phyloP scores from a whole-genome alignment of 305 asterid species.

The Fraxinus velutina region DNA sequence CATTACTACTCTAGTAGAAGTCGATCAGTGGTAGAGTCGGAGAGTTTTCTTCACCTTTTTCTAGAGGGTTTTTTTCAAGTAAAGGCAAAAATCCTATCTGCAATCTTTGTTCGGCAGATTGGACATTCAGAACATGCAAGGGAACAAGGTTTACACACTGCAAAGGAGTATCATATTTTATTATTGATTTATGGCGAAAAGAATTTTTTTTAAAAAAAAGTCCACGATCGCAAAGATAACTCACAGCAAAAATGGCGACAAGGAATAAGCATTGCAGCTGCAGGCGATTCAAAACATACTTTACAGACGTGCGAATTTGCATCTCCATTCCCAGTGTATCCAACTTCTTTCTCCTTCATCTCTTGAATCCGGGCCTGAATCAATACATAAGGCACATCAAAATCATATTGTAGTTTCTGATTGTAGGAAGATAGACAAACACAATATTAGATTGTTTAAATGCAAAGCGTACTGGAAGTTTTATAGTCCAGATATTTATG shows the following conservation, averaged over 20 bases:
- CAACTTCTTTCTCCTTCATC: constrained; percentile 89
- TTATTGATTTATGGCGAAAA: neutral
- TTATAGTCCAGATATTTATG: neutral
- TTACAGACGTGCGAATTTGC: constrained; percentile 78
- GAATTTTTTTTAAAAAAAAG: neutral
- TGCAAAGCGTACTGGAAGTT: neutral
- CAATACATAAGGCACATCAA: constrained; percentile 12
- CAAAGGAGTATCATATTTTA: constrained; percentile 30
- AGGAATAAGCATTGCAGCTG: constrained; percentile 95
- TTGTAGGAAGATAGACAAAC: neutral
- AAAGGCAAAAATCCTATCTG: constrained; percentile 89
- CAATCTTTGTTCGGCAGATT: constrained; percentile 74
- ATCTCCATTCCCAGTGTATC: constrained; percentile 68
- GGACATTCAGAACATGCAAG: constrained; percentile 96
- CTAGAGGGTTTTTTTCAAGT: constrained; percentile 35
- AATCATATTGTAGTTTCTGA: constrained; percentile 1
- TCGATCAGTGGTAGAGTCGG: neutral
- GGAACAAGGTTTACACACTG: constrained; percentile 96
- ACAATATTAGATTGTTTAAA: neutral
- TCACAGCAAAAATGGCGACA: constrained; percentile 98
- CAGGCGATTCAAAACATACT: constrained; percentile 89
- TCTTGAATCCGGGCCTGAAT: constrained; percentile 89
- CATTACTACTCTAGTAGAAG: neutral
- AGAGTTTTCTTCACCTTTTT: constrained; percentile 28
- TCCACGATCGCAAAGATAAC: constrained; percentile 19